Conservation (phyloP, 495 filamentous ascomycete genomes). For the Aeminium ludgeri region DNA sequence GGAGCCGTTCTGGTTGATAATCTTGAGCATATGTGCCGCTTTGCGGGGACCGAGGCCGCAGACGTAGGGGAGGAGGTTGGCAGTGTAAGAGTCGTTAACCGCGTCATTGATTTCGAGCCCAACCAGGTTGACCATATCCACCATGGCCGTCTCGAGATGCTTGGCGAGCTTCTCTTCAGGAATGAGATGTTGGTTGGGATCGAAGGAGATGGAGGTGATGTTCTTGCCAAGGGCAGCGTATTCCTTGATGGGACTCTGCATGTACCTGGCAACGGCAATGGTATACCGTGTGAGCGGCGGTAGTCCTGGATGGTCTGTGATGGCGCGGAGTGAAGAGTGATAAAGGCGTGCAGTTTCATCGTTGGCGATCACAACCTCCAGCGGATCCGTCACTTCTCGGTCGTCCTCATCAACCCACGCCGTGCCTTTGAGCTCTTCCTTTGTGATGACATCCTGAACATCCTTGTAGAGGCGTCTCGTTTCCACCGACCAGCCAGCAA, state of each 20-base stretch:
- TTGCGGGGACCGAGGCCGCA: constrained; percentile 90
- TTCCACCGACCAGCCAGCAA: constrained; percentile 81
- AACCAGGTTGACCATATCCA: constrained; percentile 94
- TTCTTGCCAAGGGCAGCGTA: constrained; percentile 85
- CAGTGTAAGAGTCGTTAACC: constrained; percentile 55
- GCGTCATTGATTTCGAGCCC: constrained; percentile 92
- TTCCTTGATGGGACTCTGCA: constrained; percentile 88
- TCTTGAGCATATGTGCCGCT: constrained; percentile 69
- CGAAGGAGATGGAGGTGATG: constrained; percentile 70
- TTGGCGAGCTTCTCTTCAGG: constrained; percentile 70
- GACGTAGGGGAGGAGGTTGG: constrained; percentile 78
- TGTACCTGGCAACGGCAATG: constrained; percentile 69
- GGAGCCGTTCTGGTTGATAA: constrained; percentile 76
- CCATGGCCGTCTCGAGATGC: constrained; percentile 80
- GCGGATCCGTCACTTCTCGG: constrained; percentile 43
- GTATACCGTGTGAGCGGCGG: constrained; percentile 68
- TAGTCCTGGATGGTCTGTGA: constrained; percentile 61
- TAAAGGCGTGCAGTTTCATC: constrained; percentile 92
- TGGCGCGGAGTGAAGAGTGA: constrained; percentile 72
- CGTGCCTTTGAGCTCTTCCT: constrained; percentile 49
- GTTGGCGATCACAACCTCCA: constrained; percentile 84
- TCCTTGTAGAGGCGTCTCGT: constrained; percentile 69
- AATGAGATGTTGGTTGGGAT: constrained; percentile 74
- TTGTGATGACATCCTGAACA: constrained; percentile 54
- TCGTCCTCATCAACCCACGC: constrained; percentile 56